Evolutionary conservation across 768 basidiomycete species (phyloP), one percentile per base, ranked within the genome.

Genomic region (Lentinus tigrinus): DNA sequence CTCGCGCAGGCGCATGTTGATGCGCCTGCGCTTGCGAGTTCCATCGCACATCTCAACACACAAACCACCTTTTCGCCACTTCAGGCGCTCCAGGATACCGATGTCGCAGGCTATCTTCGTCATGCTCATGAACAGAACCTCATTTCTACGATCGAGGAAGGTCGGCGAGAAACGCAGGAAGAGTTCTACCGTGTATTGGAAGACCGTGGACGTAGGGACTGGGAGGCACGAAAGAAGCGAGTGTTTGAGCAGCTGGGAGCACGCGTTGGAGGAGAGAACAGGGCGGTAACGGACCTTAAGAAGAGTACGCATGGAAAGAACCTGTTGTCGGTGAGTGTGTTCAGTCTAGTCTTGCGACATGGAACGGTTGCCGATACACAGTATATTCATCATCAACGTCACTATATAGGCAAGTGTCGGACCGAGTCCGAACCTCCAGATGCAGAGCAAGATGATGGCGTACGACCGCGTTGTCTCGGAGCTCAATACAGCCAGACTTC

Each of bases 401-500:
- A 31, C 4, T 31, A 4, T 4, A 4, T 31, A 80, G 75, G 69
- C 79, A 43, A 75, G 76, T 54, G 73, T 77, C 1, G 75, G 79
- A 1, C 85, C 88, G 1, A 84, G 79, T 58, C 73, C 87, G 21
- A 84, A 80, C 14, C 71, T 91, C 39, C 89, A 92, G 68, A 90
- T 90, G 88, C 94, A 95, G 72, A 85, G 82, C 73, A 92, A 91
- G 74, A 95, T 98, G 95, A 93, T 98, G 89, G 87, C 85, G 13
- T 99, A 98, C 70, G 91, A 95, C 76, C 84, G 85, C 47, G 87
- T 91, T 31, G 77, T 98, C 42, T 77, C 82, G 7, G 85, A 91
- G 23, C 76, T 98, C 50, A 95, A 97, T 74, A 72, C 78, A 38
- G 83, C 90, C 0, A 78, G 94, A 42, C 74, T 88, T 17, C 82